phyloP scores from a whole-genome alignment of 164 flowering plant genomes.

The Umbellularia californica region DNA sequence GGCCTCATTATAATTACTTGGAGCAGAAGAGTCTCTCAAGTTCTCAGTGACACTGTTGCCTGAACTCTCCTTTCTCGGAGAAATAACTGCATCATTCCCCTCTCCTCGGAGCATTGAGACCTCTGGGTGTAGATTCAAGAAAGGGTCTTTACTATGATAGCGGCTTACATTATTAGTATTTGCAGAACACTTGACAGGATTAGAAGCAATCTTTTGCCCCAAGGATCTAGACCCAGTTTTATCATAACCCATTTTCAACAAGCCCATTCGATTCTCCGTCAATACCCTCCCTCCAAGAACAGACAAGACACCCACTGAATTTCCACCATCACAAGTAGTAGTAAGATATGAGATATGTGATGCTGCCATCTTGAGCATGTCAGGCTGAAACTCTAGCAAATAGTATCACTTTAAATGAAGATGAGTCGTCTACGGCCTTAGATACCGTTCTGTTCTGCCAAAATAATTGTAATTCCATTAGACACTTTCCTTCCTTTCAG shows the following conservation, averaged over 20 bases:
- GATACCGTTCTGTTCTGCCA: background rate
- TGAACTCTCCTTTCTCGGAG: conserved; percentile 48
- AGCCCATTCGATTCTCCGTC: conserved; percentile 23
- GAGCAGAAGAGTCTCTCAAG: conserved; percentile 31
- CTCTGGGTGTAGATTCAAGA: conserved; percentile 74
- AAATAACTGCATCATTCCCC: conserved; percentile 34
- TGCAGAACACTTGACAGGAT: conserved; percentile 42
- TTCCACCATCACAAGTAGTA: conserved; percentile 36
- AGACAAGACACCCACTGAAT: conserved; percentile 37
- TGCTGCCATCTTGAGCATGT: conserved; percentile 38
- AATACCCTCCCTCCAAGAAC: conserved; percentile 42
- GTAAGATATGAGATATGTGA: conserved; percentile 31
- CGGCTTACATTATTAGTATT: conserved; percentile 49
- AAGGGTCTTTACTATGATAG: conserved; percentile 58
- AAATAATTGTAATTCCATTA: background rate
- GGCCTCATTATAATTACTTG: conserved; percentile 62
- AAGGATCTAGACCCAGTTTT: conserved; percentile 23
- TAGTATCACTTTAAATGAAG: background rate
- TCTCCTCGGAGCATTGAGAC: conserved; percentile 81
- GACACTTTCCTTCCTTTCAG: background rate
- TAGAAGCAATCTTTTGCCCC: conserved; percentile 28
- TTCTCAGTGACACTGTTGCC: conserved; percentile 49
- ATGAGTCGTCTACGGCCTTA: background rate
- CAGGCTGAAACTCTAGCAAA: background rate
- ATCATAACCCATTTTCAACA: conserved; percentile 38